Percentiles rank a stretch among this genome's conserved stretches.
These are phyloP conservation scores for Neocallimastix lanati DNA, from an alignment of 192 early-diverging fungal genomes.

Conservation along the genomic window DNA sequence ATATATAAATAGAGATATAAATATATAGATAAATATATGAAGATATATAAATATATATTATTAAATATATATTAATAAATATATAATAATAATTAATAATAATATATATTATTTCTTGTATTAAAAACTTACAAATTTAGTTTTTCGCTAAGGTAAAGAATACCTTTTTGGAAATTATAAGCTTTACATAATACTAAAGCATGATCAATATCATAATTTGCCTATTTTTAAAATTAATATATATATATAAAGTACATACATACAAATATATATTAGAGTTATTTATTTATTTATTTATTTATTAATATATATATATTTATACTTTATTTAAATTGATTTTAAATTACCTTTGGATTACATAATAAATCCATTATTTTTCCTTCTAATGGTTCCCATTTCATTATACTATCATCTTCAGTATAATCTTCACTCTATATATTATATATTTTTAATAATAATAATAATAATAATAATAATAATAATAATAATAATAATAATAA, in stretches of 20 bases:
- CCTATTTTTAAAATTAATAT: too few species aligned
- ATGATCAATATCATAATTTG: slow-evolving; percentile 70
- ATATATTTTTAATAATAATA: background rate
- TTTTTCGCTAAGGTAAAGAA: slow-evolving; percentile 74
- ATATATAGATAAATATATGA: too few species aligned
- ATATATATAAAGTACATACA: too few species aligned
- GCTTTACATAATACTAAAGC: slow-evolving; percentile 79
- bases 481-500: too few species aligned
- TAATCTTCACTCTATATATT: background rate
- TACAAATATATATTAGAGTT: too few species aligned
- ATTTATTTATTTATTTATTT: too few species aligned
- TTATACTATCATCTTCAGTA: background rate
- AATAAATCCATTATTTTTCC: slow-evolving; percentile 55
- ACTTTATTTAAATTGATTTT: background rate
- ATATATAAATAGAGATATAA: background rate
- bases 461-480: too few species aligned
- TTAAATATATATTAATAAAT: too few species aligned
- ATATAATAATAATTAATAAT: too few species aligned
- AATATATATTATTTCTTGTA: too few species aligned
- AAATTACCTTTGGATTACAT: slow-evolving; percentile 41
- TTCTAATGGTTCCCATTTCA: slow-evolving; percentile 4
- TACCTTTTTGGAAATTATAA: slow-evolving; percentile 64
- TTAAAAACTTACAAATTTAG: slow-evolving; percentile 43
- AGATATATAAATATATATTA: too few species aligned
- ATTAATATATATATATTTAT: too few species aligned